Evolutionary conservation across 1,139 yeast species (phyloP).

Genomic region (Blastobotrys indianensis): DNA sequence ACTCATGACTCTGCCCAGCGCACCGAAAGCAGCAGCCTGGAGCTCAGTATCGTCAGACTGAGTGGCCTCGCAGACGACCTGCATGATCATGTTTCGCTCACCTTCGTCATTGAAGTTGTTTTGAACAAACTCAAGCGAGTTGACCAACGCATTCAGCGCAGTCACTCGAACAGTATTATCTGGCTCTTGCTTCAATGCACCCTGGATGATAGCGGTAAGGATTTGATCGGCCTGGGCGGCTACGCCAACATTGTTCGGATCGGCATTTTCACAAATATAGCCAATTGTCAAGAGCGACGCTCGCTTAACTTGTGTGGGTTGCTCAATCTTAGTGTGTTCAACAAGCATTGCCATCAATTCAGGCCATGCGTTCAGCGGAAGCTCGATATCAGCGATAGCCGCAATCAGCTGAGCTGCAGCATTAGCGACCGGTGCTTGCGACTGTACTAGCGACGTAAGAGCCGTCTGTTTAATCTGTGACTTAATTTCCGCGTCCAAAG

Average conservation of each 20-base stretch:
- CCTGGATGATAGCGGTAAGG: slow-evolving; percentile 92
- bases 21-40: slow-evolving; percentile 94
- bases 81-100: slow-evolving; percentile 95
- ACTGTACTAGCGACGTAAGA: slow-evolving; percentile 55
- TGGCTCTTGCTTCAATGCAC: slow-evolving; percentile 81
- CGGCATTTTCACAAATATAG: slow-evolving; percentile 91
- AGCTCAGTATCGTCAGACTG: slow-evolving; percentile 77
- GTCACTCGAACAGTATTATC: slow-evolving; percentile 72
- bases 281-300: slow-evolving; percentile 88
- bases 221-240: slow-evolving; percentile 86
- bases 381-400: slow-evolving; percentile 90
- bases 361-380: slow-evolving; percentile 85
- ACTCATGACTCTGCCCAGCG: slow-evolving; percentile 87
- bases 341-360: slow-evolving; percentile 78
- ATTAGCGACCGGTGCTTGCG: slow-evolving; percentile 76
- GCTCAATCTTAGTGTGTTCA: slow-evolving; percentile 73
- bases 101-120: slow-evolving; percentile 87
- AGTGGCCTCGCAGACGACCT: slow-evolving; percentile 97
- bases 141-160: slow-evolving; percentile 86
- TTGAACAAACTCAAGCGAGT: slow-evolving; percentile 84
- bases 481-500: slow-evolving; percentile 50
- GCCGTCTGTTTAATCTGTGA: slow-evolving; percentile 57
- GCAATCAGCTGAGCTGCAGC: slow-evolving; percentile 93
- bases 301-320: slow-evolving; percentile 73
- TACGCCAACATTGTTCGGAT: slow-evolving; percentile 74